Conservation (phyloP, 176 grass and related monocot genomes). For the Eragrostis nindensis region DNA sequence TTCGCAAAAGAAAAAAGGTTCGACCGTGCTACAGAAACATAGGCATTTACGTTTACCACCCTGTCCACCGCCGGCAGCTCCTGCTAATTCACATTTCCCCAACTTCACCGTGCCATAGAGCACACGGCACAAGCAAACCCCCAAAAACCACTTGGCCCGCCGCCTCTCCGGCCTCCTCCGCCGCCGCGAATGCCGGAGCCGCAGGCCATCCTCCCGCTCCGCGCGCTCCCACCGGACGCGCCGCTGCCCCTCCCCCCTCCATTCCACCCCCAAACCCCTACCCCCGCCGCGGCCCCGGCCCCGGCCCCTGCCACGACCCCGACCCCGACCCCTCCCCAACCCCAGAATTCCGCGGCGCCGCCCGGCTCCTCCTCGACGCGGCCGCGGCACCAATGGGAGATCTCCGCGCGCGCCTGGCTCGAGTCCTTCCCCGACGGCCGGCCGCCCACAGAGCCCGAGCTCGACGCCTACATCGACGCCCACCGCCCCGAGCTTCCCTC, state of each 20-base stretch:
- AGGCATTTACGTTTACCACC: too few relatives aligned
- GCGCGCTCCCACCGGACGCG: slow-evolving; percentile 62
- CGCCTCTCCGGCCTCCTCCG: not conserved
- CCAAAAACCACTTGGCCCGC: slow-evolving; percentile 27
- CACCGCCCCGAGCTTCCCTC: slow-evolving; percentile 52
- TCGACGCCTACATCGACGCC: slow-evolving; percentile 76
- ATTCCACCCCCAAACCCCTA: slow-evolving; percentile 38
- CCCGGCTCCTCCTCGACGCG: slow-evolving; percentile 30
- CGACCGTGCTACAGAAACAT: too few relatives aligned
- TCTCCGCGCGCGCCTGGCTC: slow-evolving; percentile 54
- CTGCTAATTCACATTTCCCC: not conserved
- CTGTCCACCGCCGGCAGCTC: not conserved
- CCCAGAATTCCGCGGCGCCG: slow-evolving; percentile 4
- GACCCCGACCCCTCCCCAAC: slow-evolving; percentile 25
- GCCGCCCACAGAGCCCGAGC: slow-evolving; percentile 56
- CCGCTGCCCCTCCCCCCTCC: slow-evolving; percentile 47
- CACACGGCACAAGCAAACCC: slow-evolving; percentile 40
- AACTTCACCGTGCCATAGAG: not conserved
- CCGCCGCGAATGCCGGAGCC: slow-evolving; percentile 59
- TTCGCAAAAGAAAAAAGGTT: too few relatives aligned
- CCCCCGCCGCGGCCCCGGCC: not conserved
- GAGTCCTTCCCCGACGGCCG: slow-evolving; percentile 65
- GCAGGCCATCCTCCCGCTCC: slow-evolving; percentile 63
- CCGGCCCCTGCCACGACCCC: slow-evolving; percentile 6
- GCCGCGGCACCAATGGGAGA: slow-evolving; percentile 57